phyloP scores from a whole-genome alignment of 192 early-diverging fungal genomes.

The Piromyces finnis region DNA sequence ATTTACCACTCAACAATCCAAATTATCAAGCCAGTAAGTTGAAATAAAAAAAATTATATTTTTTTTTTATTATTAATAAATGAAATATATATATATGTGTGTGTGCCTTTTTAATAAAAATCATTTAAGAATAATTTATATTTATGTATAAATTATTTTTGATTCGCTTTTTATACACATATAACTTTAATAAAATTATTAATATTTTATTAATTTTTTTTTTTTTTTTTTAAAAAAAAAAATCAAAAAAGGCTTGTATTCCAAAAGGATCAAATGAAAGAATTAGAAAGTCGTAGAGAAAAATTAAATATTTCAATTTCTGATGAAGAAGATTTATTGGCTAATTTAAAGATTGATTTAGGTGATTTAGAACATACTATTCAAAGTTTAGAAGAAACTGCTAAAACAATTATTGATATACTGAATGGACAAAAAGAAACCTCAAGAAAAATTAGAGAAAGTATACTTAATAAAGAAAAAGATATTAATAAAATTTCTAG shows the following conservation, averaged over 20 bases:
- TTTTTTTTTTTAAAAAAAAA: neutral
- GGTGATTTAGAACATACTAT: neutral
- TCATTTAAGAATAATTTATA: too few relatives aligned
- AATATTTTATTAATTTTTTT: too few relatives aligned
- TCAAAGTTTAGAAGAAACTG: neutral
- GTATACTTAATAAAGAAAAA: neutral
- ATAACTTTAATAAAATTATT: too few relatives aligned
- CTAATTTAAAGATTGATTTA: neutral
- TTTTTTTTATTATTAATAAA: neutral
- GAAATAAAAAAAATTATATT: too few relatives aligned
- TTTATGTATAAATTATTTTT: slow-evolving; percentile 2
- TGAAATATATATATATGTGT: neutral
- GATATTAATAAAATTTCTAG: neutral
- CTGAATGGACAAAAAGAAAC: neutral
- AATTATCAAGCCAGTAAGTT: slow-evolving; percentile 56
- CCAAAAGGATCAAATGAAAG: neutral
- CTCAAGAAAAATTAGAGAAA: neutral
- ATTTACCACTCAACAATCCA: slow-evolving; percentile 58
- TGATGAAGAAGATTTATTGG: neutral
- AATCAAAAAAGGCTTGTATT: neutral
- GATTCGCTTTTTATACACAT: too few relatives aligned
- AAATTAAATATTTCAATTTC: neutral
- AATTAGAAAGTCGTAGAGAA: neutral
- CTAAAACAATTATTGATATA: neutral
- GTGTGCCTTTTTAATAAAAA: too few relatives aligned